phyloP scores from a whole-genome alignment of 768 basidiomycete genomes.

The Pulveroboletus sp. region DNA sequence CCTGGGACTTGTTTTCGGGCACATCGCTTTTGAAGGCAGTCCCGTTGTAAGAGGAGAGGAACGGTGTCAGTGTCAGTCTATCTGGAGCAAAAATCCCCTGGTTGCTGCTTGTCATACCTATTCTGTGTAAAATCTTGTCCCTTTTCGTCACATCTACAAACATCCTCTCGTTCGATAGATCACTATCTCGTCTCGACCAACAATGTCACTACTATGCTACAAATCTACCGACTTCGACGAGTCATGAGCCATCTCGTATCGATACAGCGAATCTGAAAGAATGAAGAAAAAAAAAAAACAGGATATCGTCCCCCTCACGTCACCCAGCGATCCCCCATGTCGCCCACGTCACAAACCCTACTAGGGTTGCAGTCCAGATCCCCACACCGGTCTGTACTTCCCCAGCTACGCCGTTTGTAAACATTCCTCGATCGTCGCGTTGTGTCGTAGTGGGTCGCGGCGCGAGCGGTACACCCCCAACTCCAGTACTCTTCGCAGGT shows the following conservation, averaged over 20 bases:
- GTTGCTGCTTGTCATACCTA: too few relatives aligned
- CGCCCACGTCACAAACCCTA: slow-evolving; percentile 17
- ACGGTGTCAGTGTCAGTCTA: too few relatives aligned
- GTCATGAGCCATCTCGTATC: neutral
- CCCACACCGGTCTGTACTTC: slow-evolving; percentile 4
- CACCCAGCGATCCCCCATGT: slow-evolving; percentile 15
- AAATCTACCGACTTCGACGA: slow-evolving; percentile 2
- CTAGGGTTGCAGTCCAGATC: slow-evolving; percentile 17
- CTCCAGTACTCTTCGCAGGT: slow-evolving; percentile 18
- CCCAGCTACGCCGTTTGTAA: slow-evolving; percentile 17
- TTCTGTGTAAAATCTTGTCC: too few relatives aligned
- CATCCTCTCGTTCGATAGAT: neutral
- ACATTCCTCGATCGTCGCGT: slow-evolving; percentile 1
- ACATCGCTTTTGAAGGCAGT: neutral
- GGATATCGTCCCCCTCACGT: neutral
- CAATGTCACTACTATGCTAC: neutral
- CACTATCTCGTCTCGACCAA: too few relatives aligned
- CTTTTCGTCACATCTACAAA: too few relatives aligned
- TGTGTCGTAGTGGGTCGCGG: slow-evolving; percentile 10
- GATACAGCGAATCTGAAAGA: slow-evolving; percentile 1
- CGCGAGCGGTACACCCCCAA: slow-evolving; percentile 31
- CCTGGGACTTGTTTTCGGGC: slow-evolving; percentile 20
- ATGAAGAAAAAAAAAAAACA: too few relatives aligned
- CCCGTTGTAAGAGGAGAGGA: neutral
- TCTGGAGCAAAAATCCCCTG: too few relatives aligned